Conservation (phyloP, 164 flowering plant genomes). For the Taxillus chinensis region DNA sequence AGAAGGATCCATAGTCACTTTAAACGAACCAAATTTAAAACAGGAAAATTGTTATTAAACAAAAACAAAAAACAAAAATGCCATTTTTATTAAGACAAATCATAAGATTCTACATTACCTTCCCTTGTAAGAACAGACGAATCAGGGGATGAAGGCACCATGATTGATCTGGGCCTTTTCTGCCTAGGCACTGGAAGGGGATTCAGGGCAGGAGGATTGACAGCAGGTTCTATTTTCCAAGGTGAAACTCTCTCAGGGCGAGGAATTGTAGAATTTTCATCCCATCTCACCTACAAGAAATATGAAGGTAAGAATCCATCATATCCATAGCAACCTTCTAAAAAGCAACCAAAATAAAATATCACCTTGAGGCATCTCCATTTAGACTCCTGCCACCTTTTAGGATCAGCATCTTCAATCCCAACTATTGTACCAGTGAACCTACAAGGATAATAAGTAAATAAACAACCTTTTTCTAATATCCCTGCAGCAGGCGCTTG, state of each 20-base stretch:
- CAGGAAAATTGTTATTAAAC: too few relatives aligned
- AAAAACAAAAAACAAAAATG: slow-evolving; percentile 15
- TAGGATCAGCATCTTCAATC: slow-evolving; percentile 68
- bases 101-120: slow-evolving; percentile 46
- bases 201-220: slow-evolving; percentile 52
- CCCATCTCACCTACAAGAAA: slow-evolving; percentile 78
- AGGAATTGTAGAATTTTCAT: slow-evolving; percentile 68
- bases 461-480: neutral
- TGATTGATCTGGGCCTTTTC: slow-evolving; percentile 64
- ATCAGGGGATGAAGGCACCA: slow-evolving; percentile 58
- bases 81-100: slow-evolving; percentile 5
- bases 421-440: slow-evolving; percentile 92
- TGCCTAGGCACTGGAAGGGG: slow-evolving; percentile 60
- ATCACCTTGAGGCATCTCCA: slow-evolving; percentile 93
- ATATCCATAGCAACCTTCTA: too few relatives aligned
- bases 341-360: too few relatives aligned
- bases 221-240: slow-evolving; percentile 91
- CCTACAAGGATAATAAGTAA: slow-evolving; percentile 19
- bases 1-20: slow-evolving; percentile 48
- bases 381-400: slow-evolving; percentile 67
- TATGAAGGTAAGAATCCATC: slow-evolving; percentile 3
- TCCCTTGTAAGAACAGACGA: slow-evolving; percentile 71
- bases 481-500: slow-evolving; percentile 9
- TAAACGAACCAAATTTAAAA: slow-evolving; percentile 40
- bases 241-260: slow-evolving; percentile 97